Conservation (phyloP, 2,329 filamentous ascomycete genomes). For the Epichloe sp. region DNA sequence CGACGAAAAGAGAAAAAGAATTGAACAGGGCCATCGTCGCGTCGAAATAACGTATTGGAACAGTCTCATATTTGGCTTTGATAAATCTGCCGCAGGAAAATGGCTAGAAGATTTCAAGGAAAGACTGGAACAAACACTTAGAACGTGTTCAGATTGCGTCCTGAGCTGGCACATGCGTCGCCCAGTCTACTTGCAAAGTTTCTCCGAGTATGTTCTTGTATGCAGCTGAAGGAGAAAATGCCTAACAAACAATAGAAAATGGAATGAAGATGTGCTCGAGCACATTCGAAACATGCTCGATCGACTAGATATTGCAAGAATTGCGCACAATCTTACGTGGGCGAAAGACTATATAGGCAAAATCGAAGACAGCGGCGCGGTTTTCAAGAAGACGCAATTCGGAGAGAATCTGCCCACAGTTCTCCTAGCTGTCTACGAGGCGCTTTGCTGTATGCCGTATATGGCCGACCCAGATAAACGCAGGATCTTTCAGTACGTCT, state of each 20-base stretch:
- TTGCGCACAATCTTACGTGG: constrained; percentile 44
- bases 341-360: constrained; percentile 42
- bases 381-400: constrained; percentile 34
- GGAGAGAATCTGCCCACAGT: constrained; percentile 40
- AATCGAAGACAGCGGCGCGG: constrained; percentile 32
- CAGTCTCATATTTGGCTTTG: constrained; percentile 56
- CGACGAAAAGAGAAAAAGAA: constrained; percentile 37
- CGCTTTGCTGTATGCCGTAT: constrained; percentile 71
- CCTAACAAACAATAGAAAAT: constrained; percentile 20
- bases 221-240: not conserved
- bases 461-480: constrained; percentile 43
- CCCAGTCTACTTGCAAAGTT: constrained; percentile 45
- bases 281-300: constrained; percentile 45
- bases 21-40: constrained; percentile 41
- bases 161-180: constrained; percentile 62
- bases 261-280: constrained; percentile 36
- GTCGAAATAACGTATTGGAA: constrained; percentile 53
- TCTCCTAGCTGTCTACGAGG: constrained; percentile 75
- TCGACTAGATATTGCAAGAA: constrained; percentile 46
- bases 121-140: constrained; percentile 45
- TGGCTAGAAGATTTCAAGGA: constrained; percentile 46
- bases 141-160: constrained; percentile 56
- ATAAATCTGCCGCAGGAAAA: constrained; percentile 43
- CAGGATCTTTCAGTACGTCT: constrained; percentile 64
- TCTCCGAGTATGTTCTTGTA: constrained; percentile 39